Base-by-base conservation (phyloP, 2,329 filamentous ascomycete species). In the Aspergillus persii region DNA sequence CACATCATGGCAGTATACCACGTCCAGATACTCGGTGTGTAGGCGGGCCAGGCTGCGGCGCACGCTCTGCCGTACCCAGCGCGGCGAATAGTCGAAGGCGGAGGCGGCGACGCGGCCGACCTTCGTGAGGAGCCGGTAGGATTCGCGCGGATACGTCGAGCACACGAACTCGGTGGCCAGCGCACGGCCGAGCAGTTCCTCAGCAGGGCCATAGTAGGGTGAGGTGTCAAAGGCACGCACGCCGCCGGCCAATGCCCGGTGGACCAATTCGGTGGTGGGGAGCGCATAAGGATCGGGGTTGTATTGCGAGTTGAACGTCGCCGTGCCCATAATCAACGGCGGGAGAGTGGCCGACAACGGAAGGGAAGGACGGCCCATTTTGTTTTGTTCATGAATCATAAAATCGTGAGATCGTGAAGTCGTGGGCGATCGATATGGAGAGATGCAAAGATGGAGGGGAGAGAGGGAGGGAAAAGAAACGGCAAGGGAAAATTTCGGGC, bases 1-100 rank as follows among this genome's bases (percentile, higher is more conserved):
- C 54, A 88, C 85, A 69, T 90, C 87, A 69, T 90, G 87, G 69
- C 87, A 89, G 74, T 89, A 89, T 2, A 89, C 86, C 1, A 89
- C 77, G 65, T 90, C 87, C 23, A 90, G 77, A 64, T 89, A 89
- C 8, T 74, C 66, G 0, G 85, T 89, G 59, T 81, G 79, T 15
- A 90, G 74, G 3, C 86, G 77, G 59, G 80, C 73, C 46, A 88
- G 71, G 68, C 85, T 88, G 30, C 83, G 77, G 44, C 74, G 68
- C 1, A 90, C 77, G 64, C 84, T 86, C 50, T 80, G 69, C 12
- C 80, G 74, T 26, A 89, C 80, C 84, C 84, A 87, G 49, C 76
- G 70, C 2, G 80, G 79, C 7, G 84, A 86, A 71, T 88, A 89
- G 68, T 89, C 84, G 64, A 88, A 89, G 49, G 82, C 79, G 0